These are phyloP conservation scores for Sophora flavescens DNA, from an alignment of 306 rosid genomes.

Conservation along the genomic window DNA sequence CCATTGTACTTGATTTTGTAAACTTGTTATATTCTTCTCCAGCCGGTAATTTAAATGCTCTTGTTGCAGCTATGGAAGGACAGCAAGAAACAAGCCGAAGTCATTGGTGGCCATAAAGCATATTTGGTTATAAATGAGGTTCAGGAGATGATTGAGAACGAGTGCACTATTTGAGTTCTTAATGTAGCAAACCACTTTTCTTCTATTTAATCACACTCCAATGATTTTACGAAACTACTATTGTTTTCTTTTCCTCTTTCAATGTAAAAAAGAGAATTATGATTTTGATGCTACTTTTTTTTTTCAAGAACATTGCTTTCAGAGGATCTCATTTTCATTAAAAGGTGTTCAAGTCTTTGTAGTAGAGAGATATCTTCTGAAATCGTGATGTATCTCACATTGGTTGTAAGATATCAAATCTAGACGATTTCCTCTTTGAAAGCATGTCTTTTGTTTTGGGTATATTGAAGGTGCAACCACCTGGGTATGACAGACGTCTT, in stretches of 20 bases:
- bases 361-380: not conserved
- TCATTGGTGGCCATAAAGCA: slow-evolving; percentile 81
- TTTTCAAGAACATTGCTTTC: slow-evolving; percentile 2
- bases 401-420: not conserved
- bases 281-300: not conserved
- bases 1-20: slow-evolving; percentile 24
- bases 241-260: not conserved
- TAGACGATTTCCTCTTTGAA: not conserved
- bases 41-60: slow-evolving; percentile 1
- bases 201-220: not conserved
- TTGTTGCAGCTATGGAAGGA: slow-evolving; percentile 83
- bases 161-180: slow-evolving; percentile 43
- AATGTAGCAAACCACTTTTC: not conserved
- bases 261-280: not conserved
- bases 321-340: not conserved
- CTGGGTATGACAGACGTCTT: no score
- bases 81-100: slow-evolving; percentile 77
- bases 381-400: not conserved
- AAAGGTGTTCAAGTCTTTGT: slow-evolving; percentile 25
- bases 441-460: not conserved
- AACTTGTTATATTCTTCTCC: slow-evolving; percentile 31
- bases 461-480: no score
- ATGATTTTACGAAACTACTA: slow-evolving; percentile 1
- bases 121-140: slow-evolving; percentile 74
- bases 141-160: slow-evolving; percentile 74